phyloP scores from a whole-genome alignment of 2,329 filamentous ascomycete species.

The Tetracladium maxilliforme region DNA sequence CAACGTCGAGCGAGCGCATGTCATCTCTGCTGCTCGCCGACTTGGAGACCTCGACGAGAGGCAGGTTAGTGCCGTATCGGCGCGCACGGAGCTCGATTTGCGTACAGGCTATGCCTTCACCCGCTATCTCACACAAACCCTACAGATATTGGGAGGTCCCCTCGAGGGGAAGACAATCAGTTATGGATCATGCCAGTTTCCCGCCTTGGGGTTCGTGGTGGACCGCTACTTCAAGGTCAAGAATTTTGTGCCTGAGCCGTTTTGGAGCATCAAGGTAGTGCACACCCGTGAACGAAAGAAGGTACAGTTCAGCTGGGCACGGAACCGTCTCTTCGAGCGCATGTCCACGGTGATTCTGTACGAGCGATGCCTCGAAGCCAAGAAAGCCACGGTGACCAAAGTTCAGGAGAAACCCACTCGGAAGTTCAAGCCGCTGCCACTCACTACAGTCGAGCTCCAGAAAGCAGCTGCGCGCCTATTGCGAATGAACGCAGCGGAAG shows the following conservation, averaged over 20 bases:
- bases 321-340: constrained; percentile 77
- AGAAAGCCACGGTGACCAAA: constrained; percentile 65
- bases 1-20: constrained; percentile 91
- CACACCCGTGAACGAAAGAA: constrained; percentile 65
- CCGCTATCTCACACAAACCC: constrained; percentile 64
- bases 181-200: constrained; percentile 82
- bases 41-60: constrained; percentile 69
- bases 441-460: constrained; percentile 92
- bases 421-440: constrained; percentile 84
- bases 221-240: constrained; percentile 89
- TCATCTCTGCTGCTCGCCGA: constrained; percentile 66
- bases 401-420: constrained; percentile 83
- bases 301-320: constrained; percentile 72
- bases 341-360: constrained; percentile 69
- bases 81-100: constrained; percentile 84
- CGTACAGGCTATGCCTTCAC: constrained; percentile 90
- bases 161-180: constrained; percentile 4
- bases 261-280: constrained; percentile 82
- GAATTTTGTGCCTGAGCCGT: constrained; percentile 83
- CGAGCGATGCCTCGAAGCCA: constrained; percentile 68
- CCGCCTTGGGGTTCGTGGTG: constrained; percentile 90
- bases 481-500: constrained; percentile 77
- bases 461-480: constrained; percentile 87
- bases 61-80: constrained; percentile 75
- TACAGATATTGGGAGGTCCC: constrained; percentile 57